Evolutionary conservation across 495 filamentous ascomycete genomes (phyloP).

Genomic region (Aspergillus bertholletiae): DNA sequence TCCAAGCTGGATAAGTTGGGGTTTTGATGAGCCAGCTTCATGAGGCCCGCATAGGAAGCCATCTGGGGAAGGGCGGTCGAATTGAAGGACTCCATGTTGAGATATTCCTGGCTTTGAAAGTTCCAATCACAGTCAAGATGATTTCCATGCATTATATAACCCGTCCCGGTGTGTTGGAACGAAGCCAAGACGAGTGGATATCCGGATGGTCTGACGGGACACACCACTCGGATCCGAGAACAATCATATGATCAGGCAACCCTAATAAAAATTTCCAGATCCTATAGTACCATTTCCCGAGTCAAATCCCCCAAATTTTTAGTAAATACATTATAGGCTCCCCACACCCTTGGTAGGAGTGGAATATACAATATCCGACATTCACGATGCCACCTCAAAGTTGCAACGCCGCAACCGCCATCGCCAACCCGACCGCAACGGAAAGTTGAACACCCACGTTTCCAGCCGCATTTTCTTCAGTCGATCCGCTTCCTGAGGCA

Average conservation of each 20-base stretch:
- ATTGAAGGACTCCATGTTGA: constrained; percentile 17
- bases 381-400: background rate
- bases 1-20: constrained; percentile 80
- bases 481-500: constrained; percentile 1
- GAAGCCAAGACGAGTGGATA: constrained; percentile 1
- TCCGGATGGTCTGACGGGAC: constrained; percentile 21
- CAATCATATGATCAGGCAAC: constrained; percentile 8
- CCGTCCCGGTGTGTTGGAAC: background rate
- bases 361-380: background rate
- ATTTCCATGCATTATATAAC: background rate
- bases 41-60: constrained; percentile 13
- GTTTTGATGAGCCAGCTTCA: constrained; percentile 63
- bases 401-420: constrained; percentile 8
- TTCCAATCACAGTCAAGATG: background rate
- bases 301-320: background rate
- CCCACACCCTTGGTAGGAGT: background rate
- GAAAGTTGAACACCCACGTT: constrained; percentile 4
- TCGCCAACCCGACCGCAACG: constrained; percentile 5
- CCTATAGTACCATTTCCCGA: background rate
- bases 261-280: background rate
- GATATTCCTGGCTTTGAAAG: background rate
- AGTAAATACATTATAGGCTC: background rate
- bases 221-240: constrained; percentile 19
- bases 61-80: constrained; percentile 6
- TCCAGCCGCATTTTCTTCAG: constrained; percentile 8